Base-by-base conservation (phyloP, 352 stramenopile genomes). In the Globisporangium canariense region DNA sequence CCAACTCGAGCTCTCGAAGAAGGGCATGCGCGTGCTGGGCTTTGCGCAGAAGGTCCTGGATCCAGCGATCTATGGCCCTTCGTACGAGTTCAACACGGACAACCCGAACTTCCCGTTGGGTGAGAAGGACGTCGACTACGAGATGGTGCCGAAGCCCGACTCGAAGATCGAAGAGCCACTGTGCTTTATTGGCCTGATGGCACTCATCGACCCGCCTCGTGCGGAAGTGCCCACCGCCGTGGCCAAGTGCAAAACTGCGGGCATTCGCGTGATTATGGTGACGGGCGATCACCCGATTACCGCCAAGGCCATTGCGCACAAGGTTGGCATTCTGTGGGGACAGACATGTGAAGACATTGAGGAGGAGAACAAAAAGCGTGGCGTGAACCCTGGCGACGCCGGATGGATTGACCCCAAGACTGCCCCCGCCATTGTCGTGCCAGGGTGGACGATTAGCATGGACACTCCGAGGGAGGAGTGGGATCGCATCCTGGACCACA, bases 181-280 rank as follows among this genome's bases (percentile, higher is more conserved):
- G 57, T 96, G 89, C 32, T 98, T 98, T 55, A 91, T 98, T 68
- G 96, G 96, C 52, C 76, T 99, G 62, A 98, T 98, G 78, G 94
- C 94, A 8, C 82, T 99, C 30, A 98, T 98, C 64, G 97, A 99
- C 69, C 96, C 96, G 11, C 96, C 96, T 34, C 95, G 96, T 65
- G 62, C 79, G 4, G 84, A 93, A 62, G 93, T 98, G 3, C 82
- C 88, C 1, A 77, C 82, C 40, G 93, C 93, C 8, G 88, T 98
- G 8, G 81, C 76, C 2, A 95, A 97, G 63, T 98, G 90, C 73
- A 97, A 98, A 59, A 93, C 76, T 13, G 91, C 92, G 10, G 93
- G 93, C 22, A 97, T 98, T 66, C 85, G 88, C 28, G 93, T 98
- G 11, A 95, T 98, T 64, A 98, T 98, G 93, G 89, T 98, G 46